These are phyloP conservation scores for Ganoderma lingzhi DNA, from an alignment of 1,284 basidiomycete species.

Conservation along the genomic window DNA sequence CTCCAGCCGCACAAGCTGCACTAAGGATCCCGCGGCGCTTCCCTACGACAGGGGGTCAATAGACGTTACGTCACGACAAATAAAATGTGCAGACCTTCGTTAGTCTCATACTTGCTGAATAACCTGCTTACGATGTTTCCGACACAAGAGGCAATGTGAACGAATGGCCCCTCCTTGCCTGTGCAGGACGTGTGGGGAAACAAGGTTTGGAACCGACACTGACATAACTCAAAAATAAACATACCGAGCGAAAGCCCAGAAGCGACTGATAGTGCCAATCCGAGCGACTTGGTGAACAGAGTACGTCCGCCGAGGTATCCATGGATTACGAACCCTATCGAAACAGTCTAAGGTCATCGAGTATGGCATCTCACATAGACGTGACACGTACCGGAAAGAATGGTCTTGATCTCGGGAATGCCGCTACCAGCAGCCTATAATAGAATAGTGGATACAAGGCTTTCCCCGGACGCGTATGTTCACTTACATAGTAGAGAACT, in stretches of 20 bases:
- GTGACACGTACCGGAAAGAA: slow-evolving; percentile 75
- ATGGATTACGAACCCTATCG: slow-evolving; percentile 92
- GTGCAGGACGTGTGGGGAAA: neutral
- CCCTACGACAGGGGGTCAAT: slow-evolving; percentile 49
- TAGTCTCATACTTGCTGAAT: slow-evolving; percentile 90
- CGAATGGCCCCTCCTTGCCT: slow-evolving; percentile 95
- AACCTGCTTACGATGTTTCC: slow-evolving; percentile 94
- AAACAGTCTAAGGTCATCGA: neutral
- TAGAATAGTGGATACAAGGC: slow-evolving; percentile 7
- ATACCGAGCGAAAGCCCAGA: slow-evolving; percentile 87
- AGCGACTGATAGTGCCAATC: slow-evolving; percentile 90
- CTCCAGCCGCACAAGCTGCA: slow-evolving; percentile 91
- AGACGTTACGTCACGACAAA: slow-evolving; percentile 12
- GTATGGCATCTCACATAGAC: neutral
- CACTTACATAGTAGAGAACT: slow-evolving; percentile 83
- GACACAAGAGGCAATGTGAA: slow-evolving; percentile 95
- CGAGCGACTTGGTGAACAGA: slow-evolving; percentile 91
- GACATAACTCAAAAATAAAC: slow-evolving; percentile 12
- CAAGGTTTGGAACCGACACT: neutral
- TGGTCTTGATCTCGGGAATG: slow-evolving; percentile 97
- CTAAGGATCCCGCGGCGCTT: slow-evolving; percentile 93
- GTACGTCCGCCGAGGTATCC: slow-evolving; percentile 94
- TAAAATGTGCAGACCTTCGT: slow-evolving; percentile 70
- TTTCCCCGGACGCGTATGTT: neutral
- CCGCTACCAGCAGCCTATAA: slow-evolving; percentile 90